phyloP scores from a whole-genome alignment of 345 rosid genomes.

The Stellera chamaejasme region DNA sequence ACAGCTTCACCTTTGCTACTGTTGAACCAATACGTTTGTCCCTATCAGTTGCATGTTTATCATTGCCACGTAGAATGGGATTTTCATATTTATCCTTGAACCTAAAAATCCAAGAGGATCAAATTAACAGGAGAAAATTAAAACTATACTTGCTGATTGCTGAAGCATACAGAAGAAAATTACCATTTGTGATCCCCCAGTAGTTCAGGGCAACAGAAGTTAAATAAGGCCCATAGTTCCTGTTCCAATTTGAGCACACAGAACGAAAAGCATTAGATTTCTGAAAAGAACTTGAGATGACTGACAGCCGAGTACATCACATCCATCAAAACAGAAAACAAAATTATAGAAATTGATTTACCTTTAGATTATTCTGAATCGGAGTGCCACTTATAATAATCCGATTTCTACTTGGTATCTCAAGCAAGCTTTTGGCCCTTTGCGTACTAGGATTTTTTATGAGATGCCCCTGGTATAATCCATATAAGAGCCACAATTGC shows the following conservation, averaged over 20 bases:
- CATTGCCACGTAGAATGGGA: slow-evolving; percentile 79
- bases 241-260: slow-evolving; percentile 19
- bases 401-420: slow-evolving; percentile 86
- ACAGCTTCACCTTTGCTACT: slow-evolving; percentile 72
- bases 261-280: neutral
- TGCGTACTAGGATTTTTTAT: slow-evolving; percentile 95
- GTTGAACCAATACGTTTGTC: slow-evolving; percentile 84
- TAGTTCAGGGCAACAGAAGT: slow-evolving; percentile 85
- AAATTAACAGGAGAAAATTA: slow-evolving; percentile 18
- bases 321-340: neutral
- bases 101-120: slow-evolving; percentile 31
- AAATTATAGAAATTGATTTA: slow-evolving; percentile 16
- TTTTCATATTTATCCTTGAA: slow-evolving; percentile 77
- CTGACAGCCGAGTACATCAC: too few species aligned
- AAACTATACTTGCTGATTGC: slow-evolving; percentile 4
- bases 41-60: slow-evolving; percentile 85
- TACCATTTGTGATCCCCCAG: slow-evolving; percentile 85
- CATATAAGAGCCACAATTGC: too few species aligned
- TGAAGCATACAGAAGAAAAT: slow-evolving; percentile 12
- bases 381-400: slow-evolving; percentile 94
- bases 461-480: slow-evolving; percentile 69
- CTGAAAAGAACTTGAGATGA: neutral
- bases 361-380: slow-evolving; percentile 95
- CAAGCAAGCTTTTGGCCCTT: slow-evolving; percentile 96
- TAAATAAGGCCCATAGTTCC: slow-evolving; percentile 97